Evolutionary conservation across 176 grass and related monocot species (phyloP).

Genomic region (Aegilops bicornis): DNA sequence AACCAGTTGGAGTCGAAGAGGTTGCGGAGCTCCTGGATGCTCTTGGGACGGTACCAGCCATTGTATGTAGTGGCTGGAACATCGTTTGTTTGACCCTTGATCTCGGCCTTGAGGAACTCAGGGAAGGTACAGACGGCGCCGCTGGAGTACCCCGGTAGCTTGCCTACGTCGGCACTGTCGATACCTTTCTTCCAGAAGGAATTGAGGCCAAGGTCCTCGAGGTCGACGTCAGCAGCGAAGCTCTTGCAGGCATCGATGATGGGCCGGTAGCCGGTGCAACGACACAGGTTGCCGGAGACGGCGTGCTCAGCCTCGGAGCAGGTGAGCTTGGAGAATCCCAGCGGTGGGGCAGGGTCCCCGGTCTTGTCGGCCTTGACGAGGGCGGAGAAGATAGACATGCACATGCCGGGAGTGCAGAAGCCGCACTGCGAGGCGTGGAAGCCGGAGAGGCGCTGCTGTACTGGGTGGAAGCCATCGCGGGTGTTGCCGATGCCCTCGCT

Average conservation of each 20-base stretch:
- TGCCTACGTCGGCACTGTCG: slow-evolving; percentile 15
- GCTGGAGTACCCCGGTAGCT: slow-evolving; percentile 44
- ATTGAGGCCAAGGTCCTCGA: slow-evolving; percentile 86
- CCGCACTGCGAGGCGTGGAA: slow-evolving; percentile 95
- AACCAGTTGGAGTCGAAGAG: slow-evolving; percentile 46
- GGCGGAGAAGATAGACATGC: slow-evolving; percentile 80
- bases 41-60: slow-evolving; percentile 59
- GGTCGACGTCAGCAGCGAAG: slow-evolving; percentile 68
- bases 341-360: not conserved
- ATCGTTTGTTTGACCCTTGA: slow-evolving; percentile 23
- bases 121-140: slow-evolving; percentile 57
- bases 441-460: slow-evolving; percentile 63
- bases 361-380: slow-evolving; percentile 67
- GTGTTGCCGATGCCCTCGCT: slow-evolving; percentile 78
- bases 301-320: slow-evolving; percentile 61
- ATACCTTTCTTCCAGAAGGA: slow-evolving; percentile 72
- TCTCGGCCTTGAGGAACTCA: slow-evolving; percentile 76
- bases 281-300: slow-evolving; percentile 75
- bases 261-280: slow-evolving; percentile 77
- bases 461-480: slow-evolving; percentile 67
- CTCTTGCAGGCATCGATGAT: slow-evolving; percentile 89
- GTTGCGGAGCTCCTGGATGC: slow-evolving; percentile 48
- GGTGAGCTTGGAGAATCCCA: slow-evolving; percentile 79
- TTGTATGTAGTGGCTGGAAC: not conserved
- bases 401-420: slow-evolving; percentile 94